Conservation (phyloP, 768 basidiomycete genomes). For the Podaxis carcinomalis region DNA sequence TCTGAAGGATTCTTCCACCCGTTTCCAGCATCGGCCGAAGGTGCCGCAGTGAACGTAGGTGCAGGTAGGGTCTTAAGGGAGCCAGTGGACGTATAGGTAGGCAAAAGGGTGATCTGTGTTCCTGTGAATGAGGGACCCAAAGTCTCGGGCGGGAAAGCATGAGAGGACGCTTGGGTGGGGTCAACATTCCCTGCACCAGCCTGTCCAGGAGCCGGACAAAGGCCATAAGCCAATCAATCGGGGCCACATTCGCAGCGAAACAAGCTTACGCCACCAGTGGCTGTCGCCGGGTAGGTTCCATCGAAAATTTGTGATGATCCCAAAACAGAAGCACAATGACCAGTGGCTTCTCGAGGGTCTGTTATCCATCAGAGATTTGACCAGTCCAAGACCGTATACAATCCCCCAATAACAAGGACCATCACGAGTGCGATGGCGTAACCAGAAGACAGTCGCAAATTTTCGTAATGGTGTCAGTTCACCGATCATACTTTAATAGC, state of each 20-base stretch:
- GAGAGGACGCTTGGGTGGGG: constrained; percentile 40
- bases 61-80: constrained; percentile 54
- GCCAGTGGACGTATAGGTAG: constrained; percentile 73
- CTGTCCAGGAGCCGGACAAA: constrained; percentile 18
- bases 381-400: neutral
- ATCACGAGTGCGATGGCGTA: neutral
- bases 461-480: neutral
- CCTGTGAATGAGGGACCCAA: constrained; percentile 49
- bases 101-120: constrained; percentile 49
- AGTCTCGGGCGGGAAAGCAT: constrained; percentile 63
- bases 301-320: constrained; percentile 40
- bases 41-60: constrained; percentile 59
- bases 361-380: neutral
- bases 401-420: neutral
- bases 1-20: constrained; percentile 80
- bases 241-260: neutral
- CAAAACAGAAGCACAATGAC: constrained; percentile 37
- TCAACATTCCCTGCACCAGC: constrained; percentile 59
- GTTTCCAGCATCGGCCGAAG: constrained; percentile 50
- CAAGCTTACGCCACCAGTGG: constrained; percentile 58
- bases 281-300: constrained; percentile 55
- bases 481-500: neutral
- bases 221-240: neutral
- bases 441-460: neutral
- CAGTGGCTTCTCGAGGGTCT: constrained; percentile 46